Conservation (phyloP, 1,284 basidiomycete species). For the Apiotrichum brassicae region DNA sequence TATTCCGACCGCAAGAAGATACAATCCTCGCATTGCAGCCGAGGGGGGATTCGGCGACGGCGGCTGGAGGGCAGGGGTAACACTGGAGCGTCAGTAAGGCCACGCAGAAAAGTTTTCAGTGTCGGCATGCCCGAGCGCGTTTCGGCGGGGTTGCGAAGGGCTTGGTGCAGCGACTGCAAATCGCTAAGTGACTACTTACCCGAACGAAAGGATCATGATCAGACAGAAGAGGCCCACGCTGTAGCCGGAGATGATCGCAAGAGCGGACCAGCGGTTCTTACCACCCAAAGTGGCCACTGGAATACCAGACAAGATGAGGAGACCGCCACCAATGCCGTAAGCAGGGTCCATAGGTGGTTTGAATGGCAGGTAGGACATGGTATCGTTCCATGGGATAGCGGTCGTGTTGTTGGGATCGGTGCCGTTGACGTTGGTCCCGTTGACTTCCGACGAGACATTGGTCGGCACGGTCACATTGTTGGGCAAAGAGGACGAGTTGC, state of each 20-base stretch:
- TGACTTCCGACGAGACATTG: neutral
- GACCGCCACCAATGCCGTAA: constrained; percentile 78
- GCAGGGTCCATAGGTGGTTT: constrained; percentile 75
- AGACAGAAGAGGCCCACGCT: constrained; percentile 75
- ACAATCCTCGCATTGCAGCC: constrained; percentile 74
- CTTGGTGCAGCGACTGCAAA: too few species aligned
- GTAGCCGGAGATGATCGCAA: constrained; percentile 87
- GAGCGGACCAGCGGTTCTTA: constrained; percentile 91
- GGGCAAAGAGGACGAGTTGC: too few species aligned
- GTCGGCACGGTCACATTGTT: neutral
- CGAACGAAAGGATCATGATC: constrained; percentile 83
- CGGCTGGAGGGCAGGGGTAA: constrained; percentile 45
- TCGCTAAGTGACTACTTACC: constrained; percentile 51
- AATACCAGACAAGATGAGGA: constrained; percentile 82
- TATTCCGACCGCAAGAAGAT: constrained; percentile 72
- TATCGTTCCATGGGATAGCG: constrained; percentile 36
- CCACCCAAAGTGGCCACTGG: constrained; percentile 86
- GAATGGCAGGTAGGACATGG: constrained; percentile 40
- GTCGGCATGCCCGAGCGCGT: too few species aligned
- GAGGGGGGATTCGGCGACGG: constrained; percentile 69
- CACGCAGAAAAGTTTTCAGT: too few species aligned
- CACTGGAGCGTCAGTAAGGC: constrained; percentile 22
- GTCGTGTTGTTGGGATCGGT: constrained; percentile 14
- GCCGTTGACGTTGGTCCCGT: constrained; percentile 8
- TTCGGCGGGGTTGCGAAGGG: too few species aligned